Evolutionary conservation across 23 red algal genomes (phyloP).

Genomic region (Gracilariopsis chorda): DNA sequence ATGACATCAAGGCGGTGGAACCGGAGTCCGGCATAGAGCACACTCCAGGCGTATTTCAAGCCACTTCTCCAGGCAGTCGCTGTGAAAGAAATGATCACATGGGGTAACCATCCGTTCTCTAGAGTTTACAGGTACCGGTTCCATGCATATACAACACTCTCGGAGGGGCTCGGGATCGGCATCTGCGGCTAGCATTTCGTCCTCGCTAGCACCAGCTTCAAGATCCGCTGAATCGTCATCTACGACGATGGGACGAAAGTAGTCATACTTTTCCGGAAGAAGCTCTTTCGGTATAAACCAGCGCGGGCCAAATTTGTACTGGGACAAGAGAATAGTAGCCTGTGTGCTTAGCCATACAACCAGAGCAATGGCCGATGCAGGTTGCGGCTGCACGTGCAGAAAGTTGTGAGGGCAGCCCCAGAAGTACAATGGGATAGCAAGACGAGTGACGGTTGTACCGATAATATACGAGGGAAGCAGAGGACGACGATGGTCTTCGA

Average conservation of each 20-base stretch:
- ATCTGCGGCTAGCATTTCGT: background rate
- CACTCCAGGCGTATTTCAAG: conserved; percentile 79
- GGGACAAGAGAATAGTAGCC: conserved; percentile 58
- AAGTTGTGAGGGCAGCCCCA: conserved; percentile 82
- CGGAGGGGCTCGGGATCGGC: background rate
- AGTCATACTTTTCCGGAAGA: conserved; percentile 91
- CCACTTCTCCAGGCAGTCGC: conserved; percentile 75
- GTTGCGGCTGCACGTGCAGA: conserved; percentile 78
- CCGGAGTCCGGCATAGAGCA: conserved; percentile 64
- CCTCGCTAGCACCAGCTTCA: conserved; percentile 20
- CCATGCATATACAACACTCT: conserved; percentile 91
- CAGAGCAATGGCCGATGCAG: conserved; percentile 39
- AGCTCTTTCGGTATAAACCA: conserved; percentile 92
- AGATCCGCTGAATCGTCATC: conserved; percentile 42
- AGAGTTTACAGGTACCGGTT: conserved; percentile 37
- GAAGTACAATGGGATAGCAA: conserved; percentile 79
- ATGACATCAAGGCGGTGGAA: conserved; percentile 77
- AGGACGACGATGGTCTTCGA: conserved; percentile 71
- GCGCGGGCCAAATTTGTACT: conserved; percentile 77
- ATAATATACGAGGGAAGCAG: conserved; percentile 75
- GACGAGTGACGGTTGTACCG: conserved; percentile 59
- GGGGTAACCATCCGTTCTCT: conserved; percentile 79
- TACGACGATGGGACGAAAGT: conserved; percentile 64
- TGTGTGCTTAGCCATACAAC: conserved; percentile 73
- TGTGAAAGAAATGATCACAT: conserved; percentile 89